Conservation (phyloP, 2,329 filamentous ascomycete species). For the Colletotrichum destructivum region DNA sequence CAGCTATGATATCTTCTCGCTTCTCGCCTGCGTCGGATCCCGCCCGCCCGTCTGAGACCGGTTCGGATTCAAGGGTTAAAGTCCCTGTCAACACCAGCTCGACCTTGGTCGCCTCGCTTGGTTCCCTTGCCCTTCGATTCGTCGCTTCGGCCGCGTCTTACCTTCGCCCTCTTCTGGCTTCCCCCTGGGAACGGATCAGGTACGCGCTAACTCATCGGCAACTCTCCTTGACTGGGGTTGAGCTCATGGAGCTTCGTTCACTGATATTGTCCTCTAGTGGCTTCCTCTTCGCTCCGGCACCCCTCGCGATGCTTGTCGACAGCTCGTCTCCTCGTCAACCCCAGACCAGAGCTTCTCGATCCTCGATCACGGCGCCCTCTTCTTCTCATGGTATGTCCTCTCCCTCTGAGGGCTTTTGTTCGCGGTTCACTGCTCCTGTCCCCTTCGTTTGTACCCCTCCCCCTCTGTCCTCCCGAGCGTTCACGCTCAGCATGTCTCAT, state of each 20-base stretch:
- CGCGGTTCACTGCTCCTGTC: constrained; percentile 2
- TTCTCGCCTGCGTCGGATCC: constrained; percentile 24
- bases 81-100: constrained; percentile 15
- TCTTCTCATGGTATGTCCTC: constrained; percentile 18
- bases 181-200: neutral
- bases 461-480: constrained; percentile 8
- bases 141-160: neutral
- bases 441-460: constrained; percentile 10
- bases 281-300: constrained; percentile 7
- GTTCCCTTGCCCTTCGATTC: constrained; percentile 9
- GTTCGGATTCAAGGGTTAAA: constrained; percentile 25
- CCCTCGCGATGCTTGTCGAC: constrained; percentile 14
- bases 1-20: constrained; percentile 25
- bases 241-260: neutral
- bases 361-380: constrained; percentile 25
- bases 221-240: neutral
- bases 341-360: constrained; percentile 5
- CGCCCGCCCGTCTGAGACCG: constrained; percentile 21
- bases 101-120: constrained; percentile 20
- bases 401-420: constrained; percentile 13
- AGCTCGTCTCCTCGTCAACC: constrained; percentile 17
- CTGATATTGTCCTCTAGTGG: neutral
- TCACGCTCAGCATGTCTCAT: constrained; percentile 23
- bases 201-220: neutral
- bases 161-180: neutral